A percentile compares a stretch with the other conserved stretches of the same genome.
Evolutionary conservation across 2,329 filamentous ascomycete genomes (phyloP).

Genomic region (Whalleya microplaca): DNA sequence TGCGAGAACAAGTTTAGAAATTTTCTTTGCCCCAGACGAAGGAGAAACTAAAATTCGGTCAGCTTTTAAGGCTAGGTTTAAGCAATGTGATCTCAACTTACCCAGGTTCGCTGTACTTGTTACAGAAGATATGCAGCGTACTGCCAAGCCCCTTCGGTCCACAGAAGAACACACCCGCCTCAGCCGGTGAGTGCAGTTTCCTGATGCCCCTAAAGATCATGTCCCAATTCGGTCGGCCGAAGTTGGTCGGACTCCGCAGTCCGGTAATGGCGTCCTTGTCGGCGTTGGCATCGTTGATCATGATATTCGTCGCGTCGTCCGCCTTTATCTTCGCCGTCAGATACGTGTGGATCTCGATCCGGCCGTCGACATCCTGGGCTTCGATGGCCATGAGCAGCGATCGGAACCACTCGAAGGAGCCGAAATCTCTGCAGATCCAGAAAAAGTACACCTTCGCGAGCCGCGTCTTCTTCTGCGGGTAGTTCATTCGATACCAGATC

Average conservation of each 20-base stretch:
- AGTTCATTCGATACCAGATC: conserved; percentile 94
- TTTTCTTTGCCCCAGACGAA: conserved; percentile 38
- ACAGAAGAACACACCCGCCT: conserved; percentile 83
- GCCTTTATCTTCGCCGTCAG: conserved; percentile 85
- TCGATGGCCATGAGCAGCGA: conserved; percentile 83
- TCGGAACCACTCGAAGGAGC: conserved; percentile 88
- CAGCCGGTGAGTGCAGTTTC: conserved; percentile 74
- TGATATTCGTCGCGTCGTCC: conserved; percentile 87
- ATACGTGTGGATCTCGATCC: conserved; percentile 89
- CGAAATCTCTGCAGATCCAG: conserved; percentile 89
- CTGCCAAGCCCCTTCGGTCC: conserved; percentile 81
- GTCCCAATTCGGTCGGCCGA: conserved; percentile 87
- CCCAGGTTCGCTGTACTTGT: conserved; percentile 84
- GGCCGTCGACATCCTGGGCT: conserved; percentile 79
- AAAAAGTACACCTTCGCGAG: conserved; percentile 90
- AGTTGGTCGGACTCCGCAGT: conserved; percentile 80
- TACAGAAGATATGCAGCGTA: conserved; percentile 79
- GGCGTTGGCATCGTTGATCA: conserved; percentile 87
- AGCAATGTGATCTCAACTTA: conserved; percentile 49
- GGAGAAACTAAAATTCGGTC: conserved; percentile 21
- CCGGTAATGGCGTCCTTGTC: conserved; percentile 86
- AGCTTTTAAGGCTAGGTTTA: not conserved
- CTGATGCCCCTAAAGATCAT: conserved; percentile 85
- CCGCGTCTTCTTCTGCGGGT: conserved; percentile 76
- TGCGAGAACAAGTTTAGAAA: conserved; percentile 22